These are phyloP conservation scores for Penicillium verrucosum DNA, from an alignment of 2,329 filamentous ascomycete genomes.

Conservation along the genomic window DNA sequence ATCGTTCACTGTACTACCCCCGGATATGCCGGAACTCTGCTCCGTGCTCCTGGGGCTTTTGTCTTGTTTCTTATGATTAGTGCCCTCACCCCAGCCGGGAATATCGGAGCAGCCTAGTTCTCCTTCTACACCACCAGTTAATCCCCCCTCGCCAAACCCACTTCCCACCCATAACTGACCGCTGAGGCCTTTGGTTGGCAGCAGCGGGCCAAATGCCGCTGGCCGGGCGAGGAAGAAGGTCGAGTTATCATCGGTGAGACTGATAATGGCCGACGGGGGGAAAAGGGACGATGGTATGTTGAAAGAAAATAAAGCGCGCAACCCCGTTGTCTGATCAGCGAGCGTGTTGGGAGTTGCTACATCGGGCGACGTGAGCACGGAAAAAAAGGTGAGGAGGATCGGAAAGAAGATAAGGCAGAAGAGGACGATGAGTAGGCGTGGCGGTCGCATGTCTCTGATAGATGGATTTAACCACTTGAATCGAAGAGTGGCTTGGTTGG, in stretches of 20 bases:
- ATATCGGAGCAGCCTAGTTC: constrained; percentile 95
- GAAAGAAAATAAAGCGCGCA: constrained; percentile 65
- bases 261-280: constrained; percentile 91
- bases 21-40: constrained; percentile 23
- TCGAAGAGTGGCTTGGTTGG: neutral
- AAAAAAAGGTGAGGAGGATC: constrained; percentile 48
- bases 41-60: constrained; percentile 20
- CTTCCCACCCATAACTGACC: constrained; percentile 91
- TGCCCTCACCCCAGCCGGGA: constrained; percentile 74
- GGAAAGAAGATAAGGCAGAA: constrained; percentile 49
- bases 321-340: constrained; percentile 44
- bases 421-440: constrained; percentile 46
- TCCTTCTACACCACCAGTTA: constrained; percentile 60
- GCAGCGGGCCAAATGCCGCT: constrained; percentile 81
- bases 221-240: constrained; percentile 93
- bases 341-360: constrained; percentile 38
- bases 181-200: constrained; percentile 74
- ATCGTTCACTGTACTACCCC: constrained; percentile 23
- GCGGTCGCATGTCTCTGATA: constrained; percentile 44
- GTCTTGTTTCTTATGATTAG: constrained; percentile 38
- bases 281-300: constrained; percentile 81
- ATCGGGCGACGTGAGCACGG: constrained; percentile 41
- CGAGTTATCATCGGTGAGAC: constrained; percentile 94
- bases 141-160: constrained; percentile 73
- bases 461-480: neutral